Conservation (phyloP, 2,329 filamentous ascomycete genomes). For the Clonostachys rhizophaga region DNA sequence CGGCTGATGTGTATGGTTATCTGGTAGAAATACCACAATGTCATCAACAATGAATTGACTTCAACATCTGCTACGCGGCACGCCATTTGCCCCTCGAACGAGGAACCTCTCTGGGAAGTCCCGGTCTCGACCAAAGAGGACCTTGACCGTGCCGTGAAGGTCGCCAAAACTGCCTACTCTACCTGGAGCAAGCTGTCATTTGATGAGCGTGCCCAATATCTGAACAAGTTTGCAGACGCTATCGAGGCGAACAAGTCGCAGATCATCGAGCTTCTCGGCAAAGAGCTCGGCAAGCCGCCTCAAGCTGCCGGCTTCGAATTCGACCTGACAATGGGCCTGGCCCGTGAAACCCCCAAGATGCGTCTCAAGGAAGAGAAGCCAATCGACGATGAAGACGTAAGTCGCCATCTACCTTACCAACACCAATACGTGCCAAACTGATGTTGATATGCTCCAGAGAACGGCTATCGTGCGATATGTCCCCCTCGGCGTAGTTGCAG, state of each 20-base stretch:
- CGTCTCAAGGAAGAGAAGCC: neutral
- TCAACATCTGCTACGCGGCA: neutral
- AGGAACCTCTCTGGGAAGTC: neutral
- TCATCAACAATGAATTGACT: too few relatives aligned
- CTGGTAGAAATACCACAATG: neutral
- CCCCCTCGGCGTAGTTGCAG: constrained; percentile 52
- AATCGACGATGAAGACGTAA: neutral
- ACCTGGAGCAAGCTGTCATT: neutral
- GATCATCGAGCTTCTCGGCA: neutral
- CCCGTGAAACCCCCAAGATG: too few relatives aligned
- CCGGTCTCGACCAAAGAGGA: neutral
- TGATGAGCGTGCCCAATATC: neutral
- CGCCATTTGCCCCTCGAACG: neutral
- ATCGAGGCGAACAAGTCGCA: neutral
- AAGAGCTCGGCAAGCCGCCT: constrained; percentile 1
- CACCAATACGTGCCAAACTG: neutral
- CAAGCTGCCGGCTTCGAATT: neutral
- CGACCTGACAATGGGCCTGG: neutral
- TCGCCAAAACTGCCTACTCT: neutral
- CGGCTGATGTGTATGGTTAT: too few relatives aligned
- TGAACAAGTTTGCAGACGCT: neutral
- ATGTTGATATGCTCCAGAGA: neutral
- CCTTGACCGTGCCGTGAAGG: neutral
- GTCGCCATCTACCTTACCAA: neutral
- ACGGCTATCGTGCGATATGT: constrained; percentile 27